phyloP scores from a whole-genome alignment of 1,139 yeast species.

The Yamadazyma trypodendri region DNA sequence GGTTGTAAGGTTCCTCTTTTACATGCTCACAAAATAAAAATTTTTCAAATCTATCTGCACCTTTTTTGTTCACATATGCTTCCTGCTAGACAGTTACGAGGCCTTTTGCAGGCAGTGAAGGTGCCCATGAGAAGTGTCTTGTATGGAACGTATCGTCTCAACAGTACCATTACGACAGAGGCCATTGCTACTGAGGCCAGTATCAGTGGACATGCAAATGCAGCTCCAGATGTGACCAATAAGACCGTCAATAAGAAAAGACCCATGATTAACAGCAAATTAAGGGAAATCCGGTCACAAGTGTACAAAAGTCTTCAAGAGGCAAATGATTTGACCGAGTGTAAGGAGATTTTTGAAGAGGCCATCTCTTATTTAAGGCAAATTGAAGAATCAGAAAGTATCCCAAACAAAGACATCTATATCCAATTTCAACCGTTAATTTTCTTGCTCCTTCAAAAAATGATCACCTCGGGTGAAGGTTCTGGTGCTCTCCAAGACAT shows the following conservation, averaged over 20 bases:
- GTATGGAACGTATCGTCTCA: slow-evolving; percentile 12
- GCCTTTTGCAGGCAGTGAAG: slow-evolving; percentile 1
- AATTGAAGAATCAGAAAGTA: slow-evolving; percentile 33
- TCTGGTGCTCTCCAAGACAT: slow-evolving; percentile 22
- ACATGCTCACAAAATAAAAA: slow-evolving; percentile 4
- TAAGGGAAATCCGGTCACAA: slow-evolving; percentile 37
- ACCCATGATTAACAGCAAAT: slow-evolving; percentile 20
- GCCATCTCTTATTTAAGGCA: slow-evolving; percentile 42
- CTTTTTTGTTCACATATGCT: no score
- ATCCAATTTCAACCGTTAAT: slow-evolving; percentile 28
- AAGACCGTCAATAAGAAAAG: slow-evolving; percentile 1
- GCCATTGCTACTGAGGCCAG: no score
- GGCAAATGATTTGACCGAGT: slow-evolving; percentile 25
- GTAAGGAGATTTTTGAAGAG: slow-evolving; percentile 42
- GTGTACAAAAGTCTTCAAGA: slow-evolving; percentile 25
- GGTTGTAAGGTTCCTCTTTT: not conserved
- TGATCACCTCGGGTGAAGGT: slow-evolving; percentile 15
- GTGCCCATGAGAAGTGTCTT: not conserved
- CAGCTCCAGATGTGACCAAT: not conserved
- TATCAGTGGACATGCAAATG: no score
- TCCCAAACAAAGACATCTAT: slow-evolving; percentile 25
- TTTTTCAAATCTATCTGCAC: slow-evolving; percentile 3
- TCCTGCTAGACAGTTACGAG: slow-evolving; percentile 3
- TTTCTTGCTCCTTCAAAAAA: slow-evolving; percentile 22
- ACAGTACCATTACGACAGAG: slow-evolving; percentile 17